Conservation (phyloP, 2,329 filamentous ascomycete species). For the Penicillium capsulatum region DNA sequence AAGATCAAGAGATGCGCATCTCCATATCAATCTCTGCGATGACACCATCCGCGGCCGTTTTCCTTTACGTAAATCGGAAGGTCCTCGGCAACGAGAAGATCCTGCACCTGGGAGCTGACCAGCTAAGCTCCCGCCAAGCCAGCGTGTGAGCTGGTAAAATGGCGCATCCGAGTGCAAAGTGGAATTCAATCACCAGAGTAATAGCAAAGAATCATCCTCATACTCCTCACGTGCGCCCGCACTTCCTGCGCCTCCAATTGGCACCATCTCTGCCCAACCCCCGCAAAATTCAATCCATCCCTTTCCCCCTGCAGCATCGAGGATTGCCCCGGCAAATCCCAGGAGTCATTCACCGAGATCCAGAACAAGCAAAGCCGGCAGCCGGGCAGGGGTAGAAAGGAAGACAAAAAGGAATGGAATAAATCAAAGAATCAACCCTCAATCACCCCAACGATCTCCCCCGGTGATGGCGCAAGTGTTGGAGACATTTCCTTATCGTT, state of each 20-base stretch:
- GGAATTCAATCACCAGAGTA: neutral
- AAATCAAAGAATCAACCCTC: too few species aligned
- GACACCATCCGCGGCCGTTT: constrained; percentile 23
- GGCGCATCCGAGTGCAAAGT: neutral
- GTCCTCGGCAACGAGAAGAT: constrained; percentile 27
- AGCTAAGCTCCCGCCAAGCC: constrained; percentile 8
- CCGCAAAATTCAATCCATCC: too few species aligned
- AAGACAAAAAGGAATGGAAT: too few species aligned
- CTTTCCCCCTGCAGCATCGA: too few species aligned
- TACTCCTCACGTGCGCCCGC: constrained; percentile 15
- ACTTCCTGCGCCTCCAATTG: constrained; percentile 11
- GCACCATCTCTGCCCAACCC: constrained; percentile 1
- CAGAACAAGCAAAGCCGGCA: too few species aligned
- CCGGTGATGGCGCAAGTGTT: neutral
- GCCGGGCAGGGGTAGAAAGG: too few species aligned
- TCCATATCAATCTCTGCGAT: constrained; percentile 2
- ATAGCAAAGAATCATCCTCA: constrained; percentile 10
- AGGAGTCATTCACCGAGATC: too few species aligned
- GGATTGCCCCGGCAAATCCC: too few species aligned
- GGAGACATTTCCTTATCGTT: constrained; percentile 1
- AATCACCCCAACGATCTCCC: too few species aligned
- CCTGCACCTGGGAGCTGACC: constrained; percentile 12
- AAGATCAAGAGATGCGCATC: too few species aligned
- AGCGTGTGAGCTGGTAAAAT: too few species aligned
- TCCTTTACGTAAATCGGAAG: constrained; percentile 43